Base-by-base conservation (phyloP, 2,329 filamentous ascomycete genomes). In the Onygena corvina region DNA sequence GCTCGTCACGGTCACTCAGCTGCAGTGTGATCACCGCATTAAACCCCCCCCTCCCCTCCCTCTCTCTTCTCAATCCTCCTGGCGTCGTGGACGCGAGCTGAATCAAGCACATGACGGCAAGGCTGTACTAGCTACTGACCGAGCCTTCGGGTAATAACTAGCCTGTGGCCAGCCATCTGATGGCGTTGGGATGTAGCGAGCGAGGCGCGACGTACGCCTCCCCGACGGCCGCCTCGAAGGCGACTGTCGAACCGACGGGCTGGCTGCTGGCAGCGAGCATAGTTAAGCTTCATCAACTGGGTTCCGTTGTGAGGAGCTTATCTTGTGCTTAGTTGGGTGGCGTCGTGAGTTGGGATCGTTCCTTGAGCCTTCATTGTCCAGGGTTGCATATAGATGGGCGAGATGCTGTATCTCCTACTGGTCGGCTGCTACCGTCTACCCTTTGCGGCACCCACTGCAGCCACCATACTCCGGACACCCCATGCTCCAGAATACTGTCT, bases 211-310 rank as follows among this genome's bases (percentile, higher is more conserved):
- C 21, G 38, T 42, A 42, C 38, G 11, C 21, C 12, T 16, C n/a
- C n/a, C n/a, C 6, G 38, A 42, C 27, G 38, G 21, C 38, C n/a
- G 18, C 18, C 6, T 35, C 5, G 33, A 23, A 25, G 38, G 38
- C 25, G 11, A 42, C 25, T 42, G 38, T 23, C 21, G 38, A 42
- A 23, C 38, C 18, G 38, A 7, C 38, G 25, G 38, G 38, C 20
- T 23, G 11, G 5, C 23, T n/a, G 21, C n/a, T n/a, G n/a, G n/a
- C n/a, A n/a, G n/a, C n/a, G 18, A 14, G 27, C 12, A 14, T 42
- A n/a, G n/a, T n/a, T n/a, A 42, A 42, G 38, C 38, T 42, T 42
- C 38, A 8, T 20, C 27, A n/a, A 42, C 27, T 42, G 38, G 27
- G 38, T 42, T 42, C 21, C 18, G 11, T 25, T 23, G 6, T 27